Evolutionary conservation across 2,329 filamentous ascomycete species (phyloP), one percentile per base, ranked within the genome.

Genomic region (Cladosporium halotolerans): DNA sequence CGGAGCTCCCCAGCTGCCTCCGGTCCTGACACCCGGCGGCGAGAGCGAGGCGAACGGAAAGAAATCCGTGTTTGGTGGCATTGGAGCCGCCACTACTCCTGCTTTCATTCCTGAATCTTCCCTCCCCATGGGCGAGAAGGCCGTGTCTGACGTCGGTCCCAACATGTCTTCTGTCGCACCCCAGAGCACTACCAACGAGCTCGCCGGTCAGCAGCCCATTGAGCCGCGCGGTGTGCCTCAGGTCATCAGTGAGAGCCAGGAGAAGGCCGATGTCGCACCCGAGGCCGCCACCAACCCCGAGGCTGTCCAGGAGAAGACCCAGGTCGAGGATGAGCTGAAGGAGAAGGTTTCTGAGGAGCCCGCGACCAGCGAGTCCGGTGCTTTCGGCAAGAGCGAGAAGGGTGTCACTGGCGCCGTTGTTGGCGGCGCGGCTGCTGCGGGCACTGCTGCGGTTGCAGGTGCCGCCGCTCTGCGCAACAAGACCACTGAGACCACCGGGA

Each of bases 101-200:
- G 84, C 78, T 70, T 75, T 88, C 68, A 90, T 93, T 59, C 89
- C 89, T 14, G 89, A 95, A 72, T 92, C 88, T 7, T 88, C 86
- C 69, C 77, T 93, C 58, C 86, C 88, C 10, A 85, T 90, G 69
- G 79, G 78, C 40, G 65, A 65, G 38, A 59, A 60, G 10, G 66
- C 64, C 3, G 62, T 50, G 16, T 49, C 66, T 16, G 61, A 64
- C 45, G 59, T 66, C 57, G 70, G 72, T 44, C 68, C 70, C 9
- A 69, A 70, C 36, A 71, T 74, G 45, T 72, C 72, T 56, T 74
- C 72, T 18, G 69, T 69, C 53, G 71, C 68, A 31, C 70, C 73
- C 23, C 60, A 65, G 32, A 74, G 70, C 68, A 76, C 74, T 13
- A 77, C 75, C 40, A 72, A 71, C 45, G 64, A 70, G 48, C 70